Conservation (phyloP, 345 rosid genomes). For the Sapria himalayana region DNA sequence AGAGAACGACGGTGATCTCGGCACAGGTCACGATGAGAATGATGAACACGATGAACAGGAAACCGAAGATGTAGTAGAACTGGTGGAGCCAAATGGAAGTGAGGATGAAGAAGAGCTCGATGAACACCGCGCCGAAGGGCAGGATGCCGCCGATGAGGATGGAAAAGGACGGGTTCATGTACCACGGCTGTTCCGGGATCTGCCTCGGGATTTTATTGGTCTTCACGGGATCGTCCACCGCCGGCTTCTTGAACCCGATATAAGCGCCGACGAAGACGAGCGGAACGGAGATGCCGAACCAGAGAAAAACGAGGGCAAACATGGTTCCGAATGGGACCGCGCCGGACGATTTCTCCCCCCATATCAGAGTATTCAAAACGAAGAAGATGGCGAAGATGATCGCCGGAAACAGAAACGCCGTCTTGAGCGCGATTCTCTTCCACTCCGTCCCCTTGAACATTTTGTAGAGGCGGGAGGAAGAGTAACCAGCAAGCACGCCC, state of each 20-base stretch:
- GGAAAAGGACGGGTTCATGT: slow-evolving; percentile 70
- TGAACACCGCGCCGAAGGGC: slow-evolving; percentile 88
- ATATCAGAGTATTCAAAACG: slow-evolving; percentile 57
- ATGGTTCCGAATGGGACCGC: slow-evolving; percentile 92
- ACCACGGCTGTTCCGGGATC: slow-evolving; percentile 69
- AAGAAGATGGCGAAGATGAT: slow-evolving; percentile 45
- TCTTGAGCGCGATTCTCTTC: slow-evolving; percentile 58
- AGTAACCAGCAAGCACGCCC: slow-evolving; percentile 73
- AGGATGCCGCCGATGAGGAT: slow-evolving; percentile 77
- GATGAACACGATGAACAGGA: slow-evolving; percentile 65
- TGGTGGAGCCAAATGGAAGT: slow-evolving; percentile 85
- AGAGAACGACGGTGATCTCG: slow-evolving; percentile 73
- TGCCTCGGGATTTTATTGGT: slow-evolving; percentile 84
- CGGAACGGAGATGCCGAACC: slow-evolving; percentile 93
- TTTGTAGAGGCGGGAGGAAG: slow-evolving; percentile 63
- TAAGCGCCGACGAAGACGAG: slow-evolving; percentile 61
- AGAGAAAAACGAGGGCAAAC: slow-evolving; percentile 58
- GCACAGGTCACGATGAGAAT: slow-evolving; percentile 71
- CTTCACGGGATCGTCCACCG: slow-evolving; percentile 63
- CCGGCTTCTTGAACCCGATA: slow-evolving; percentile 51
- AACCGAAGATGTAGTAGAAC: slow-evolving; percentile 84
- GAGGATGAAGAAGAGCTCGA: slow-evolving; percentile 83
- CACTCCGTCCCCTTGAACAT: slow-evolving; percentile 73
- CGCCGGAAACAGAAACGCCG: slow-evolving; percentile 63
- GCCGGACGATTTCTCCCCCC: slow-evolving; percentile 92